A percentile compares a stretch with the other conserved stretches of the same genome.
Evolutionary conservation across 1,139 yeast genomes (phyloP).

Genomic region (Maudiozyma humilis): DNA sequence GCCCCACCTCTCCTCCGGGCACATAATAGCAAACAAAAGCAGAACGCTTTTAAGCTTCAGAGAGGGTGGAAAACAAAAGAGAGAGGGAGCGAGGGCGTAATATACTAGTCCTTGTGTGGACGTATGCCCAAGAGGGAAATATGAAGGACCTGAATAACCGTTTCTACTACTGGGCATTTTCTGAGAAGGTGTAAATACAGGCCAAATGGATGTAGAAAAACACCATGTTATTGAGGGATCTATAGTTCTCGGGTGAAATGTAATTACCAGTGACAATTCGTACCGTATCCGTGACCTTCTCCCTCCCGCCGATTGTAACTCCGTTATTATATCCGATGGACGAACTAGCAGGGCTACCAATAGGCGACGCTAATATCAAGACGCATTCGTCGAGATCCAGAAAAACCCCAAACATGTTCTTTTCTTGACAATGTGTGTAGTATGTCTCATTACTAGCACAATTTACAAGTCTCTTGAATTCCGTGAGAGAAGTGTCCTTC

Average conservation of each 20-base stretch:
- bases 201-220: slow-evolving; percentile 1
- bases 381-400: slow-evolving; percentile 19
- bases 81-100: neutral
- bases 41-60: neutral
- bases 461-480: slow-evolving; percentile 1
- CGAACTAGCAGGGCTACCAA: too few relatives aligned
- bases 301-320: too few relatives aligned
- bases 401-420: slow-evolving; percentile 17
- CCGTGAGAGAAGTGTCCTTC: neutral
- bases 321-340: too few relatives aligned
- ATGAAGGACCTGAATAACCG: neutral
- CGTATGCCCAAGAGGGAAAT: too few relatives aligned
- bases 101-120: too few relatives aligned
- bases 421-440: neutral
- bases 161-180: neutral
- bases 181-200: neutral
- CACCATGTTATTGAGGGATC: neutral
- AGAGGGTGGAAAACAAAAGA: neutral
- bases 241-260: neutral
- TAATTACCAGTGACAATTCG: neutral
- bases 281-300: too few relatives aligned
- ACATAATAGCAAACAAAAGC: neutral
- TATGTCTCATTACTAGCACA: neutral
- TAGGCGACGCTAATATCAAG: slow-evolving; percentile 11
- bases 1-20: neutral